Evolutionary conservation across 345 rosid species (phyloP), one percentile per base, ranked within the genome.

Genomic region (Arabis hirsuta): DNA sequence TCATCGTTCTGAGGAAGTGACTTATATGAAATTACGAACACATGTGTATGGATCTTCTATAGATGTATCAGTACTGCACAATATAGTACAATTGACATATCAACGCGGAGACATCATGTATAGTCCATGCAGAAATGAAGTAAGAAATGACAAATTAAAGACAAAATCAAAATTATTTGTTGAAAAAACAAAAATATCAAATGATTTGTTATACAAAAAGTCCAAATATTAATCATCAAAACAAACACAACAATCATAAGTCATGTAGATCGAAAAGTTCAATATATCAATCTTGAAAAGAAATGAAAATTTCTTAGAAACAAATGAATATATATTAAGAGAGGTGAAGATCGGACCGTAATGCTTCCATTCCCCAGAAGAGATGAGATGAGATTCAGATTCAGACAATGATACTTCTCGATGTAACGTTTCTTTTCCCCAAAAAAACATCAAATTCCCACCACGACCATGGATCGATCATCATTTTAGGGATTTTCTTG

Each of bases 281-380:
- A 12, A 65, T 10, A 11, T 27, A 67, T 16, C 31, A 41, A 39
- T 67, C 52, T 54, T 44, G 36, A 39, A 55, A 32, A n/a, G 6
- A 69, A n/a, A 69, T 1, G 22, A 31, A 42, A 10, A 0, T 16
- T n/a, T 67, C 43, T 1, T 7, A 7, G 10, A 13, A 45, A 55
- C 53, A 29, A 43, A 55, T 54, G 31, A 16, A 53, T n/a, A 31
- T 44, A 43, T 12, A 44, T 11, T 4, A 29, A 55, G 45, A 56
- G 57, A 69, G 57, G 46, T 36, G 65, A 34, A 58, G 65, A 69
- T 58, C 73, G 73, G 65, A 69, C 73, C 65, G 56, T 69, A 22
- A 57, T n/a, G 73, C 73, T 69, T 69, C 50, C 73, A 69, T 69
- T 69, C 73, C 73, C 73, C 39, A 6, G 9, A 26, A 34, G 38